Base-by-base conservation (phyloP, 2,329 filamentous ascomycete genomes). In the Fusarium setosum region DNA sequence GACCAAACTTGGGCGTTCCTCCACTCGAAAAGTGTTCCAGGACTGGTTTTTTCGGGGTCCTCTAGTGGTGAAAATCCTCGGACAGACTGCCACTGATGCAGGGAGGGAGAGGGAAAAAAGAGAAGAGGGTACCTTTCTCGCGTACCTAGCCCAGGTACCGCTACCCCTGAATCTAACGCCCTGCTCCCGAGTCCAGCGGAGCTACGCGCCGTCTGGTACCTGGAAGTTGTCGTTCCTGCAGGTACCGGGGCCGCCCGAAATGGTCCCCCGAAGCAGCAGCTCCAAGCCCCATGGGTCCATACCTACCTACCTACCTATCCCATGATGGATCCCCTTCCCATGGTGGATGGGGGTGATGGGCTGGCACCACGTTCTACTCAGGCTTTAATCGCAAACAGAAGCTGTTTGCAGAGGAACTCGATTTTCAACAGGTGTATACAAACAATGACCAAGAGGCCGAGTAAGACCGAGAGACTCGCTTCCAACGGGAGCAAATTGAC, bases 181-280 rank as follows among this genome's bases (percentile, higher is more conserved):
- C 48, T 38, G 32, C 40, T 52, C 49, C n/a, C n/a, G n/a, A n/a
- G n/a, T n/a, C n/a, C n/a, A n/a, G n/a, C 32, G 57, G 47, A 45
- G 21, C 47, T 48, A 45, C 31, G 52, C 61, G 56, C 53, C 61
- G 59, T 59, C 50, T 52, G 61, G 63, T 68, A 67, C 67, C 58
- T 66, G 38, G 59, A 54, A 60, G 59, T 38, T 63, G 65, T 67
- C 69, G 73, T 74, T 75, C 73, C 73, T 75, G 73, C 73, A 74
- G 71, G 73, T 73, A 68, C 61, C 59, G 40, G 55, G 60, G 59
- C 37, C 45, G 35, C 24, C 55, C 49, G 26, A 38, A 24, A 47
- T 45, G 24, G 42, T 42, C 29, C 29, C 24, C 15, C 9, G n/a
- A 37, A 15, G 9, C 13, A 15, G 34, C 41, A 50, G 21, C 21